Evolutionary conservation across 2,329 filamentous ascomycete species (phyloP), one percentile per base, ranked within the genome.

Genomic region (Aspergillus sp.): DNA sequence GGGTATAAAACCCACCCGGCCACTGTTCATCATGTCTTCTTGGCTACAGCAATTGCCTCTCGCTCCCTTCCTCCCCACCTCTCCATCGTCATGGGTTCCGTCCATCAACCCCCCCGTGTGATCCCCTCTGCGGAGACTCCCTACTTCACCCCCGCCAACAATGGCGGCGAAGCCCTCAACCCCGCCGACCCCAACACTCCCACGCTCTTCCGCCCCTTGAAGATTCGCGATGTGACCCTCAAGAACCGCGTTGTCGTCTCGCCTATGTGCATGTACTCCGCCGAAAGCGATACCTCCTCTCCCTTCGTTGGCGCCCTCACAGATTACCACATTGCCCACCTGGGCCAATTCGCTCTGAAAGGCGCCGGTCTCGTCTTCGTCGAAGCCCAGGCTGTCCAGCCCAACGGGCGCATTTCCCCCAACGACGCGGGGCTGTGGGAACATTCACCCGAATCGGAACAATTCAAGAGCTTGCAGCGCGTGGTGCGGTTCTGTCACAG

Each of bases 341-440:
- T 94, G 8, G 91, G 92, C 60, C 88, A 91, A 65, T 91, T 92
- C 67, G 84, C 91, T 19, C 81, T 88, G 45, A 87, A 89, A 62
- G 92, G 92, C 17, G 88, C 88, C 0, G 89, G 86, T 1, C 80
- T 96, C 23, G 81, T 89, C 55, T 84, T 92, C 57, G 82, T 94
- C 60, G 92, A 97, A 79, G 91, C 92, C 19, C 92, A 90, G 0
- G 82, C 87, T 30, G 90, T 96, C 0, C 82, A 86, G 13, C 78
- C 90, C 3, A 87, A 92, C 69, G 92, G 92, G 23, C 85, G 92
- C 59, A 96, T 96, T 78, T 89, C 90, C 1, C 91, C 92, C 1
- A 67, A 73, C 19, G 72, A 74, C 48, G 64, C 63, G 1, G 72
- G 93, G 0, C 78, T 97, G 3, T 97, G 92, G 93, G 82, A 89